Percentiles rank a stretch among this genome's conserved stretches.
phyloP scores from a whole-genome alignment of 495 filamentous ascomycete species.

The Bryoglossum gracile region DNA sequence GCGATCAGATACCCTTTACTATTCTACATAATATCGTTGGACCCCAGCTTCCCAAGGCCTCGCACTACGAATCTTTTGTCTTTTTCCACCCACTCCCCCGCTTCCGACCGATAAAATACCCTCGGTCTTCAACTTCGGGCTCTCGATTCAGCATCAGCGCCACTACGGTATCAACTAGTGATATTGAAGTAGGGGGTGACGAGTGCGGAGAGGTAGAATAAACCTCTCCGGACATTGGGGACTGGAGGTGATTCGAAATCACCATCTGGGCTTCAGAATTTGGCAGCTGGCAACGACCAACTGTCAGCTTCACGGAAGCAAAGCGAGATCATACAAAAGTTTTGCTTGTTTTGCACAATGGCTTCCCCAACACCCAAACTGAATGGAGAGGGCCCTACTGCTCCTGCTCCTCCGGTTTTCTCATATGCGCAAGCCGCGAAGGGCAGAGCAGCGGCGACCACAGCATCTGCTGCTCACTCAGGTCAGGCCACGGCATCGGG shows the following conservation, averaged over 20 bases:
- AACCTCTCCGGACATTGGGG: slow-evolving; percentile 31
- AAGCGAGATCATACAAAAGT: neutral
- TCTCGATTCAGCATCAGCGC: neutral
- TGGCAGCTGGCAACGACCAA: slow-evolving; percentile 1
- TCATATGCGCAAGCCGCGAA: slow-evolving; percentile 96
- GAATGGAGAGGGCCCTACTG: slow-evolving; percentile 9
- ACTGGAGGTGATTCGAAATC: slow-evolving; percentile 19
- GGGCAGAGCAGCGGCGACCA: slow-evolving; percentile 46
- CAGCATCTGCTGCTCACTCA: slow-evolving; percentile 14
- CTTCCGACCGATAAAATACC: neutral
- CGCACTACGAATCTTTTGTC: neutral
- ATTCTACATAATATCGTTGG: neutral
- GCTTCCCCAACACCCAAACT: slow-evolving; percentile 20
- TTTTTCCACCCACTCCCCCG: neutral
- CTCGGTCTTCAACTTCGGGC: neutral
- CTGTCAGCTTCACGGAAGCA: slow-evolving; percentile 7
- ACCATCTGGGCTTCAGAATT: slow-evolving; percentile 8
- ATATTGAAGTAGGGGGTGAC: slow-evolving; percentile 12
- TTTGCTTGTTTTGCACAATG: too few relatives aligned
- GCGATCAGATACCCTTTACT: slow-evolving; percentile 9
- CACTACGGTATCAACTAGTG: neutral
- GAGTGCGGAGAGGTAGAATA: slow-evolving; percentile 30
- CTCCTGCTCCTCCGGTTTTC: slow-evolving; percentile 41
- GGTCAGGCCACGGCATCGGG: slow-evolving; percentile 28
- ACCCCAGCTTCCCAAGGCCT: neutral